Evolutionary conservation across 495 filamentous ascomycete genomes (phyloP).

Genomic region (Penicillium turbatum): DNA sequence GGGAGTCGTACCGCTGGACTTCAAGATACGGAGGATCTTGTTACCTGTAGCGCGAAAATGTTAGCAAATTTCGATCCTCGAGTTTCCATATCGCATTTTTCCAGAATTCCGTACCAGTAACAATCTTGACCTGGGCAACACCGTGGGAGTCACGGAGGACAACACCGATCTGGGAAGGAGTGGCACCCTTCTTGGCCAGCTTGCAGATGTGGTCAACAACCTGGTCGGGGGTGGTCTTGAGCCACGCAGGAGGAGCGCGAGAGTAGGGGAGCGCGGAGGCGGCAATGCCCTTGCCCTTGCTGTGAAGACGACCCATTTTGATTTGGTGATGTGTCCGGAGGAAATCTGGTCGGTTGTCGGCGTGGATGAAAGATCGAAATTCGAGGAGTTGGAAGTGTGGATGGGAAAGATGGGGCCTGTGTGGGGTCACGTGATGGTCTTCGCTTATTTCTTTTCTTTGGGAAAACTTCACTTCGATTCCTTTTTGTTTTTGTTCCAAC

Average conservation of each 20-base stretch:
- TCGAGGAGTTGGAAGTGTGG: conserved; percentile 7
- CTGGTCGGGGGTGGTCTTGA: conserved; percentile 84
- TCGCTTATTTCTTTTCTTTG: conserved; percentile 20
- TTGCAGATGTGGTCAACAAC: conserved; percentile 99
- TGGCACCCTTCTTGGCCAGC: conserved; percentile 94
- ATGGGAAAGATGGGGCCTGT: conserved; percentile 11
- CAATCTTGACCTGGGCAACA: conserved; percentile 92
- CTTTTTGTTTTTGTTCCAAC: conserved; percentile 5
- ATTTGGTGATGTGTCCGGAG: conserved; percentile 33
- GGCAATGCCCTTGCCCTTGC: conserved; percentile 98
- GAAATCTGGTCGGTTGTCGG: conserved; percentile 38
- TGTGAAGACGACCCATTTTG: conserved; percentile 97
- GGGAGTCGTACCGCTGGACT: conserved; percentile 75
- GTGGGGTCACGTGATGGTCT: conserved; percentile 23
- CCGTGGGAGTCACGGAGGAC: conserved; percentile 95
- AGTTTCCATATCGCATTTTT: not conserved
- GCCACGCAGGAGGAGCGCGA: conserved; percentile 83
- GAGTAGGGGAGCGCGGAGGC: conserved; percentile 94
- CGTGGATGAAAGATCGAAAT: conserved; percentile 30
- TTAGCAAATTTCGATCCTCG: conserved; percentile 21
- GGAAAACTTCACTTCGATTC: conserved; percentile 8
- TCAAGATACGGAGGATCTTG: conserved; percentile 98
- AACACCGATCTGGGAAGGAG: conserved; percentile 98
- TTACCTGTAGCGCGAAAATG: conserved; percentile 59
- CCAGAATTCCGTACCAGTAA: conserved; percentile 71